Evolutionary conservation across 148 eudicot species (phyloP).

Genomic region (Nepenthes mirabilis): DNA sequence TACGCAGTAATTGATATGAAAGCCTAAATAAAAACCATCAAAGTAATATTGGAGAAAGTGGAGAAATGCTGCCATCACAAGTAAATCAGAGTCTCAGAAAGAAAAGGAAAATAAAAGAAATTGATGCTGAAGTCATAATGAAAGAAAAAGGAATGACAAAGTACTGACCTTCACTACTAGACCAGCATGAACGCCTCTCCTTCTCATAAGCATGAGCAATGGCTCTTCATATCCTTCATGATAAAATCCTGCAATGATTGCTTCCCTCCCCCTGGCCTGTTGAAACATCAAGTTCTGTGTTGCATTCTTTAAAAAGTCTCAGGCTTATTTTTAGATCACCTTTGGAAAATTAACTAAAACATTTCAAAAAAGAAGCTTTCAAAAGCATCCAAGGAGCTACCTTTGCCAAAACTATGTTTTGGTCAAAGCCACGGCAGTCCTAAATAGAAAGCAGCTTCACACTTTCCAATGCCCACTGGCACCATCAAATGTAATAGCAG

Average conservation of each 20-base stretch:
- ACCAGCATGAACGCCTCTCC: constrained; percentile 89
- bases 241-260: constrained; percentile 91
- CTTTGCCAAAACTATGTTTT: too few species aligned
- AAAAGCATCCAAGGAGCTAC: too few species aligned
- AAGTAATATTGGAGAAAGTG: neutral
- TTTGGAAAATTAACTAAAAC: too few species aligned
- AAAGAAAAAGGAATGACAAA: constrained; percentile 3
- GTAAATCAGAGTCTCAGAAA: neutral
- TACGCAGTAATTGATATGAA: neutral
- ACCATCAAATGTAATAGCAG: too few species aligned
- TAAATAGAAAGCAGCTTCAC: too few species aligned
- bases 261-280: constrained; percentile 83
- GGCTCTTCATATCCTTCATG: constrained; percentile 98
- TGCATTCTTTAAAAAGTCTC: neutral
- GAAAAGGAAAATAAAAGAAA: neutral
- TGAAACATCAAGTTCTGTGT: constrained; percentile 2
- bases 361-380: too few species aligned
- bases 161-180: constrained; percentile 76
- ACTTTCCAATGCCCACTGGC: too few species aligned
- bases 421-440: too few species aligned
- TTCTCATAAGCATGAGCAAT: constrained; percentile 89
- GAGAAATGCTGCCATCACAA: too few species aligned
- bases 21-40: neutral
- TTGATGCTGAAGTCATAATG: neutral
- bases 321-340: too few species aligned